These are phyloP conservation scores for Cytospora mali DNA, from an alignment of 2,329 filamentous ascomycete genomes.

Conservation along the genomic window DNA sequence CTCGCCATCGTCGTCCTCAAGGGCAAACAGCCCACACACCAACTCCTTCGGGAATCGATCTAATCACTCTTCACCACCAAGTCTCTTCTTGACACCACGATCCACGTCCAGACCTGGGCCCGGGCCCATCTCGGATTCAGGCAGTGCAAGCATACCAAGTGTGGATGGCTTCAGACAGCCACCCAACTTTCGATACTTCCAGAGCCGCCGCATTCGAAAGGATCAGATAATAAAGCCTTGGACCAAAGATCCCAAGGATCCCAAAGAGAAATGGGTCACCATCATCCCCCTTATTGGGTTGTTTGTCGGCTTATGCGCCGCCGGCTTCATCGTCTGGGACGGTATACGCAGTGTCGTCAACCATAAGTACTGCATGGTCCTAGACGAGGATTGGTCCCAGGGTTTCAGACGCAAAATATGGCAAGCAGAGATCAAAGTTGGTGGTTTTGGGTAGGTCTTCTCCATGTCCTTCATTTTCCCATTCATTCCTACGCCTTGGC, in stretches of 20 bases:
- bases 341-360: constrained; percentile 71
- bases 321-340: constrained; percentile 75
- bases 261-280: constrained; percentile 83
- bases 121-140: background rate
- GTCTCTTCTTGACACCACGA: background rate
- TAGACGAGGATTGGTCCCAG: constrained; percentile 66
- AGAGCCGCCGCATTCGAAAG: constrained; percentile 72
- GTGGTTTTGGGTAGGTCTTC: constrained; percentile 76
- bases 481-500: no score
- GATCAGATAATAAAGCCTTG: constrained; percentile 77
- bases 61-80: background rate
- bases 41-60: background rate
- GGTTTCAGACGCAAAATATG: constrained; percentile 65
- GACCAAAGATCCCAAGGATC: constrained; percentile 67
- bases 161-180: background rate
- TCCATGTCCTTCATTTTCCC: background rate
- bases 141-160: background rate
- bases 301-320: constrained; percentile 65
- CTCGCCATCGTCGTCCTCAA: background rate
- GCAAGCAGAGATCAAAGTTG: constrained; percentile 75
- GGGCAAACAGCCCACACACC: background rate
- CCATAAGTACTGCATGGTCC: constrained; percentile 71
- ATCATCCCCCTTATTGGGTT: constrained; percentile 77
- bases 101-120: background rate
- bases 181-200: constrained; percentile 59